Conservation (phyloP, 1,284 basidiomycete species). For the Tranzscheliella williamsii region DNA sequence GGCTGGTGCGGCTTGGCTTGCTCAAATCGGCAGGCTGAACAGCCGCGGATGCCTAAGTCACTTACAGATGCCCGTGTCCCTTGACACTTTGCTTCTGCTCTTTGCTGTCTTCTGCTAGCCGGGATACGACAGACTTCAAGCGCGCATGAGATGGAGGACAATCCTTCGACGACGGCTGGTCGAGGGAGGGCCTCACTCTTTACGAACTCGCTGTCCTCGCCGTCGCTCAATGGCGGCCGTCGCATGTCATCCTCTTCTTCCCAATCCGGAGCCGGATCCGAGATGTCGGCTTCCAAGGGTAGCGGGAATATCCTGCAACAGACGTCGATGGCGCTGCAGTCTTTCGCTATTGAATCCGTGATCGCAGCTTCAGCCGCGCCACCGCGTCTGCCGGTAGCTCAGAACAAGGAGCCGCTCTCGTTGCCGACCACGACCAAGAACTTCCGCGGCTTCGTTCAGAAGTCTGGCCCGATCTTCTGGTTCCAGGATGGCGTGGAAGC, state of each 20-base stretch:
- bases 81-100: too few species aligned
- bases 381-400: conserved; percentile 48
- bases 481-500: conserved; percentile 58
- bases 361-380: conserved; percentile 46
- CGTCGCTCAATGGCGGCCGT: background rate
- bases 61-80: too few species aligned
- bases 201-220: background rate
- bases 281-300: background rate
- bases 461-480: conserved; percentile 57
- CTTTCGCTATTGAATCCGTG: conserved; percentile 47
- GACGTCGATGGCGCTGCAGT: conserved; percentile 41
- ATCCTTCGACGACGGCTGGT: background rate
- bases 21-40: too few species aligned
- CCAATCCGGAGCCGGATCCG: background rate
- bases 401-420: conserved; percentile 55
- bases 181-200: background rate
- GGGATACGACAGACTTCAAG: too few species aligned
- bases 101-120: too few species aligned
- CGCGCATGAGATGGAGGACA: background rate
- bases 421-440: conserved; percentile 55
- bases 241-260: background rate
- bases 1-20: too few species aligned
- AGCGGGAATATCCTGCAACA: conserved; percentile 22
- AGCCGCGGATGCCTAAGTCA: too few species aligned
- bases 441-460: conserved; percentile 59